Evolutionary conservation across 306 rosid genomes (phyloP), one percentile per base, ranked within the genome.

Genomic region (Sesbania bispinosa): DNA sequence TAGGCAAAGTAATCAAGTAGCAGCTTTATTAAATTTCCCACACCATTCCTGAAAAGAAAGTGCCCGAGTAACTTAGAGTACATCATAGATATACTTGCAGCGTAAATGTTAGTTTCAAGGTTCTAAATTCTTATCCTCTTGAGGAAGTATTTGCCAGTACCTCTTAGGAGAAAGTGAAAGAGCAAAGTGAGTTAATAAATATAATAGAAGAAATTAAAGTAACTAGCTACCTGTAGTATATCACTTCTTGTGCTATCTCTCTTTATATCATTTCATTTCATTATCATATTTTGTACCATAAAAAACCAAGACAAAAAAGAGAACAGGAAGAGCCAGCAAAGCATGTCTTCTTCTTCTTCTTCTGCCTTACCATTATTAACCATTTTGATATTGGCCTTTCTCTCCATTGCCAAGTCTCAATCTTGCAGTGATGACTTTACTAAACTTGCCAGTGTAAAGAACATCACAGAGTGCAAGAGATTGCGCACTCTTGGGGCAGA

Each of bases 401-500:
- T 62, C 14, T 48, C 83, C 66, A 15, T 74, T 14, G n/a, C 79
- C 46, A 3, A 51, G 71, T 21, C 21, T 1, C 55, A n/a, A 7
- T 0, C 36, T 0, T 81, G 80, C 14, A 55, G 26, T 4, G 63
- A 76, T 0, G 32, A 10, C 0, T 81, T 85, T 47, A 0, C 0
- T 0, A 3, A 20, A 1, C 26, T 79, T 1, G 21, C 48, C 32
- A 11, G 29, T 0, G 0, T 2, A 0, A 50, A 0, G 13, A 83
- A 73, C 76, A 13, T 77, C 8, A 14, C 79, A 42, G 18, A 1
- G 0, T 90, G 98, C 90, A 86, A 80, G 65, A 75, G 7, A 39
- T 64, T 93, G 51, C 33, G 85, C 11, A 83, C 96, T 47, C 76
- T 85, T 0, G 87, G 53, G 5, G 96, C 94, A 0, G 87, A 87